Percentiles rank a stretch among this genome's conserved stretches.
Evolutionary conservation across 2,329 filamentous ascomycete species (phyloP).

Genomic region (Tetracladium maxilliforme): DNA sequence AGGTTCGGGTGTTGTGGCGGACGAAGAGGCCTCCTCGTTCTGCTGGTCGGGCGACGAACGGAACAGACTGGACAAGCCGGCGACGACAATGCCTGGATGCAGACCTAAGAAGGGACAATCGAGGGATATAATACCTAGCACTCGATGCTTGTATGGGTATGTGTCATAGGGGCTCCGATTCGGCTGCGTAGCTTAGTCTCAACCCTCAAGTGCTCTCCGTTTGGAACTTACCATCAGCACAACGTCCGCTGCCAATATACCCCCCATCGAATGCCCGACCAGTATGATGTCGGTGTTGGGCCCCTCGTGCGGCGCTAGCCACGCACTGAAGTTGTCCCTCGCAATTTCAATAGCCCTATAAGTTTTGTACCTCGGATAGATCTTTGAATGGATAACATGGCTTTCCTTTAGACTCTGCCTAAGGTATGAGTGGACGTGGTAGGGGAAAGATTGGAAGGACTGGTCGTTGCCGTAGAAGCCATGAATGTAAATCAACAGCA

Average conservation of each 20-base stretch:
- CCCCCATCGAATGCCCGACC: conserved; percentile 83
- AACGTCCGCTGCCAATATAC: conserved; percentile 68
- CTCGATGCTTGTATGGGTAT: conserved; percentile 53
- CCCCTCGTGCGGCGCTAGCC: conserved; percentile 65
- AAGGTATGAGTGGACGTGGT: conserved; percentile 68
- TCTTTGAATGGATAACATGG: conserved; percentile 75
- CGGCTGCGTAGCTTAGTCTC: conserved; percentile 14
- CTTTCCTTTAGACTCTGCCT: conserved; percentile 51
- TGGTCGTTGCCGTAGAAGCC: conserved; percentile 83
- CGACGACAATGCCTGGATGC: conserved; percentile 75
- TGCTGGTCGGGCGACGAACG: conserved; percentile 24
- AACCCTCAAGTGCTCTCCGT: too few relatives aligned
- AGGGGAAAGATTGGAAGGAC: conserved; percentile 77
- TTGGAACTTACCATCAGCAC: conserved; percentile 37
- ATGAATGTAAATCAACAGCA: conserved; percentile 75
- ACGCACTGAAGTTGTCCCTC: conserved; percentile 68
- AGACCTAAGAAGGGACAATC: conserved; percentile 82
- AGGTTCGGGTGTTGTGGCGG: background rate
- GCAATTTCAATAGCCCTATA: conserved; percentile 59
- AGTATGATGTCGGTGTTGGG: conserved; percentile 65
- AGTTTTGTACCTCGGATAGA: conserved; percentile 69
- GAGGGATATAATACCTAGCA: conserved; percentile 68
- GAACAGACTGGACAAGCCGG: conserved; percentile 69
- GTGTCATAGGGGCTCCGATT: conserved; percentile 16
- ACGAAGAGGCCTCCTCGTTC: conserved; percentile 5